Conservation (phyloP, 164 flowering plant species). For the Magnolia kwangsiensis region DNA sequence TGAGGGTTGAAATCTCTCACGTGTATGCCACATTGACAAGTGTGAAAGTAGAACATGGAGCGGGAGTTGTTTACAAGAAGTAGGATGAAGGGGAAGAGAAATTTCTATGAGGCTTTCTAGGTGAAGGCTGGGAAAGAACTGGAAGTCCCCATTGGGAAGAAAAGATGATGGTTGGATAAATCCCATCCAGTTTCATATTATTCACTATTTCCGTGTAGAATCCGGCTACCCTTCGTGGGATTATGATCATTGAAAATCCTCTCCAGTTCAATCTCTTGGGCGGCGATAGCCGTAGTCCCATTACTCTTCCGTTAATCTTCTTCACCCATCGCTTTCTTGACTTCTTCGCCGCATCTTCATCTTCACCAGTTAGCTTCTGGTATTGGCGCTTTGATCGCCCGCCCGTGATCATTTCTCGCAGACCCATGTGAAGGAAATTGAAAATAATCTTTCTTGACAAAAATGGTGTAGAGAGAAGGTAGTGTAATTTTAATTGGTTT, state of each 20-base stretch:
- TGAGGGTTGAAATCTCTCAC: too few relatives aligned
- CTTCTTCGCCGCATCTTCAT: conserved; percentile 14
- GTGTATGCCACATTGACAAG: too few relatives aligned
- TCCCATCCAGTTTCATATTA: conserved; percentile 30
- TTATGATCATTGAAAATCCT: conserved; percentile 21
- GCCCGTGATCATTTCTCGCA: conserved; percentile 12
- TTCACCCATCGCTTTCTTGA: conserved; percentile 30
- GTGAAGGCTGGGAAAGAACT: conserved; percentile 34
- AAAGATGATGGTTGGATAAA: conserved; percentile 32
- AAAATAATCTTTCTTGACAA: not conserved
- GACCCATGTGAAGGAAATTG: conserved; percentile 16
- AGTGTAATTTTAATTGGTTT: not conserved
- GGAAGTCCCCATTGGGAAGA: conserved; percentile 58
- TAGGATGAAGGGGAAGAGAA: not conserved
- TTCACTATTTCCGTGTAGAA: conserved; percentile 26
- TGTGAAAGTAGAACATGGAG: too few relatives aligned
- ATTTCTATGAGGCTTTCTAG: not conserved
- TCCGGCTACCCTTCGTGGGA: conserved; percentile 30
- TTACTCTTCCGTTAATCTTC: conserved; percentile 27
- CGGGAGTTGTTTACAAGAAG: not conserved
- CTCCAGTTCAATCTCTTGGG: conserved; percentile 39
- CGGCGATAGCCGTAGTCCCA: conserved; percentile 27
- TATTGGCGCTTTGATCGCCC: conserved; percentile 23
- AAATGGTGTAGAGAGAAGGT: not conserved
- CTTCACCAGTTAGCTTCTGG: conserved; percentile 26